Evolutionary conservation across 371 early-diverging fungal species (phyloP), one percentile per base, ranked within the genome.

Genomic region (Enterospora canceri): DNA sequence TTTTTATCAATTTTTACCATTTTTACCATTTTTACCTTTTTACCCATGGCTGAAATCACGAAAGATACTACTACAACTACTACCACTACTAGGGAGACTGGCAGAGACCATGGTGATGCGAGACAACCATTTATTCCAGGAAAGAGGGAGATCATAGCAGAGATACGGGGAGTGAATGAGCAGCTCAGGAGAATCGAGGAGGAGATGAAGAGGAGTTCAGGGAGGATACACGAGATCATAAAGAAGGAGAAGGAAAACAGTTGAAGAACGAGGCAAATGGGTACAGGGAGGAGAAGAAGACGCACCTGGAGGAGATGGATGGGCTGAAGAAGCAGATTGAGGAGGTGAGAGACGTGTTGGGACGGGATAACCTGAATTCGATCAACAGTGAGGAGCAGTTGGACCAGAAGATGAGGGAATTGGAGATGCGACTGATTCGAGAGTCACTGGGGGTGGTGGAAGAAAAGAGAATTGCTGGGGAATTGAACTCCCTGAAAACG

Each of bases 391-490:
- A 55, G 19, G 58, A 60, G 23, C 57, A 74, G 15, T 64, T 76
- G 26, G 73, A 76, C 12, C 46, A 33, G 23, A 65, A 62, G 57
- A 50, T 76, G 23, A 68, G 63, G 51, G 62, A 72, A 29, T 58
- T 76, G 33, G 62, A 76, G 30, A n/a, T 65, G 0, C 54, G 68
- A 23, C 46, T 76, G 59, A 62, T 76, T 21, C 35, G 32, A 33
- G 49, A 24, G n/a, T 58, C 60, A n/a, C 31, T 29, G 18, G 33
- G 47, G 30, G 24, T 50, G 3, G 61, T 69, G 30, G 63, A 65
- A n/a, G 74, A 74, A 31, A 76, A 69, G 60, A 30, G 30, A 21
- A 68, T 68, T 58, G 72, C 70, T 49, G 34, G 49, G 16, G 70
- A 70, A 35, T 57, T 76, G 12, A 32, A 35, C 16, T 40, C 64